Evolutionary conservation across 163 green algal genomes (phyloP).

Genomic region (Chlamydomonas reinhardtii): DNA sequence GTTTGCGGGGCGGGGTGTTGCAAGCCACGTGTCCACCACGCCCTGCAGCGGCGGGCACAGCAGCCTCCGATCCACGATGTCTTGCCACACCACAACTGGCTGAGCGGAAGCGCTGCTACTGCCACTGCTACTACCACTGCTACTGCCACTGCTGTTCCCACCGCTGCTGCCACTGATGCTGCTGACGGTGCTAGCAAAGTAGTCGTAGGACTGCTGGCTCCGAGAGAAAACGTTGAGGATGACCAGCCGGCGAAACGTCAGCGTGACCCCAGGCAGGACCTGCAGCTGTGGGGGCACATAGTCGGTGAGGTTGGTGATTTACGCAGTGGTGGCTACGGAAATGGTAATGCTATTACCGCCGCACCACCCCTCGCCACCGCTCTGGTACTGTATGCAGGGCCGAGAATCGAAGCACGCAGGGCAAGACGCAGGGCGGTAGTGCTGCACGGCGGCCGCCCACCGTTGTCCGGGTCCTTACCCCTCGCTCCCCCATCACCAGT

Average conservation of each 20-base stretch:
- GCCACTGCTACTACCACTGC: neutral
- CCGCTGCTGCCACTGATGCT: neutral
- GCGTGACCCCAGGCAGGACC: slow-evolving; percentile 6
- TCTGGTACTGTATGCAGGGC: too few species aligned
- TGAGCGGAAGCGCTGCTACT: neutral
- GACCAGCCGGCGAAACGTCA: slow-evolving; percentile 5
- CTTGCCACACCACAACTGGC: neutral
- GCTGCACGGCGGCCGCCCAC: too few species aligned
- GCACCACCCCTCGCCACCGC: too few species aligned
- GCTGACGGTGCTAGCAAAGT: neutral
- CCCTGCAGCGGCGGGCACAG: slow-evolving; percentile 8
- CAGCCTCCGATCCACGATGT: neutral
- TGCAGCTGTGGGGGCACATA: neutral
- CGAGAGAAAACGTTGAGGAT: slow-evolving; percentile 7
- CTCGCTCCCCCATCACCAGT: too few species aligned
- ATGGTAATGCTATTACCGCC: too few species aligned
- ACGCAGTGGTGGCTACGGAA: too few species aligned
- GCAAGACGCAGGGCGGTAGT: too few species aligned
- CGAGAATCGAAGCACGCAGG: too few species aligned
- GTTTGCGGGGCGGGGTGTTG: too few species aligned
- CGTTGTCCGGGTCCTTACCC: too few species aligned
- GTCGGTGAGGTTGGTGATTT: too few species aligned
- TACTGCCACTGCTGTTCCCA: neutral
- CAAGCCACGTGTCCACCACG: too few species aligned
- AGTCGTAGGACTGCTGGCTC: slow-evolving; percentile 5